These are phyloP conservation scores for Mycena crocata DNA, from an alignment of 768 basidiomycete genomes.

Conservation along the genomic window DNA sequence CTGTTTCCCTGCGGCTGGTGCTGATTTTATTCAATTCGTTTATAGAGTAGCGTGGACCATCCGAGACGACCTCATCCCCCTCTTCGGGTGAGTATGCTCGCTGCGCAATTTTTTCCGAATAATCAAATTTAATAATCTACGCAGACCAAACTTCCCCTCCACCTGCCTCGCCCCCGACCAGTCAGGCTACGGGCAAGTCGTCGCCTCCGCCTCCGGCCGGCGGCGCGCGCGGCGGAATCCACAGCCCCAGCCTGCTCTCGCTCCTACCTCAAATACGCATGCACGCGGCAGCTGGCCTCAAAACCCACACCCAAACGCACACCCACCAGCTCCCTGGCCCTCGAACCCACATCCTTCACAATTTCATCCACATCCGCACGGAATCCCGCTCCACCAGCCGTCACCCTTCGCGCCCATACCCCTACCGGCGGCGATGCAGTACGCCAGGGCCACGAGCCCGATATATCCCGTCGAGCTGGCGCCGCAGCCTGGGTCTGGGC, in stretches of 20 bases:
- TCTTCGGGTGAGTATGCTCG: slow-evolving; percentile 91
- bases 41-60: slow-evolving; percentile 91
- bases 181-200: slow-evolving; percentile 87
- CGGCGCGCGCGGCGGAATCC: slow-evolving; percentile 69
- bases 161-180: slow-evolving; percentile 89
- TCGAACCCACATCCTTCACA: slow-evolving; percentile 54
- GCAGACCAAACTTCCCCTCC: slow-evolving; percentile 85
- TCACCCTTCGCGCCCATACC: slow-evolving; percentile 2
- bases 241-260: too few species aligned
- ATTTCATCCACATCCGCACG: too few species aligned
- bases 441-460: slow-evolving; percentile 39
- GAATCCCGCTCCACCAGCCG: slow-evolving; percentile 18
- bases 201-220: slow-evolving; percentile 68
- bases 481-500: too few species aligned
- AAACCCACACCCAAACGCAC: too few species aligned
- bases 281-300: too few species aligned
- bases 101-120: too few species aligned
- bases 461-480: slow-evolving; percentile 8
- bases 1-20: slow-evolving; percentile 31
- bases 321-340: too few species aligned
- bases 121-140: too few species aligned
- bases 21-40: slow-evolving; percentile 5
- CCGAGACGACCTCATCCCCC: slow-evolving; percentile 85
- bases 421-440: slow-evolving; percentile 37
- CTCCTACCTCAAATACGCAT: too few species aligned